Evolutionary conservation across 805 yeast species (phyloP), one percentile per base, ranked within the genome.

Genomic region (Candida ipomoeae): DNA sequence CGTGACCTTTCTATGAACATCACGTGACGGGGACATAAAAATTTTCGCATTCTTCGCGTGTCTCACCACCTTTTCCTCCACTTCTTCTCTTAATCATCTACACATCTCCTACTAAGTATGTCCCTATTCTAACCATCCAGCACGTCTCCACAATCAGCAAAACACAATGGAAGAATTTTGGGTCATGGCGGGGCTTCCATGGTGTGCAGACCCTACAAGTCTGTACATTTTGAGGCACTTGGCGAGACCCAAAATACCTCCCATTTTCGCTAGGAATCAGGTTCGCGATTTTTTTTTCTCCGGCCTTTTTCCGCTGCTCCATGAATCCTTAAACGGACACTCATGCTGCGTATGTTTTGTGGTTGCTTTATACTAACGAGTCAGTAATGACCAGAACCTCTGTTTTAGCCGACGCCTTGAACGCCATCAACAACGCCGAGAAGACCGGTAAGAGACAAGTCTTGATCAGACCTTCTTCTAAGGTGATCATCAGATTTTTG

Each of bases 361-460:
- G 60, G 52, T 58, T 53, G 60, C 49, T 46, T 44, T 40, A 20
- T 56, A 56, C 61, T 58, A 58, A 56, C 61, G 45, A 6, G 21
- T 15, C 42, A 54, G 55, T 47, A 50, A 64, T 65, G 69, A 65
- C 69, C 50, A 66, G 70, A 66, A 62, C 68, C 56, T 65, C 69
- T 48, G 69, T 65, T 54, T 63, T 65, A 62, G 70, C 70, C 49
- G 70, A 65, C 56, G 69, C 70, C 56, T 63, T 66, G 60, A 66
- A 66, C 60, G 63, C 68, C 50, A 65, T 66, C 57, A 65, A 65
- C 69, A 66, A 65, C 60, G 69, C 70, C 59, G 70, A 65, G 59
- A 65, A 65, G 60, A 65, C 69, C 60, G 69, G 69, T 54, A 65
- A 65, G 68, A 64, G 68, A 54, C 70, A 65, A 55, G 69, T 66